phyloP scores from a whole-genome alignment of 176 grass and related monocot genomes.

The Typha latifolia region DNA sequence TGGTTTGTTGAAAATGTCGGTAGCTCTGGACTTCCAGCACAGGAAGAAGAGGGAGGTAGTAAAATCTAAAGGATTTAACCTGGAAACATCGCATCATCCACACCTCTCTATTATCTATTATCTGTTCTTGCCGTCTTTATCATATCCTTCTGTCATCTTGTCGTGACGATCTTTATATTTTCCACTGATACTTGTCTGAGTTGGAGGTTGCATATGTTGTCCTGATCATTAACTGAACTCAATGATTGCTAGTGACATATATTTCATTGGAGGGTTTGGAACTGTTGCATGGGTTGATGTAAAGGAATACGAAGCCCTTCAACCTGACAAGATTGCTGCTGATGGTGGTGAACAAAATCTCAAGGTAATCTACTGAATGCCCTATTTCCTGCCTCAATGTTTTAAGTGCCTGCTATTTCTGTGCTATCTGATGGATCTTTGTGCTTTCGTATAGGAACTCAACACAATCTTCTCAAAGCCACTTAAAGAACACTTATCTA shows the following conservation, averaged over 20 bases:
- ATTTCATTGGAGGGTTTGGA: slow-evolving; percentile 98
- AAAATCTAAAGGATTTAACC: no score
- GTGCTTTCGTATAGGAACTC: slow-evolving; percentile 44
- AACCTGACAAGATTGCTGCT: slow-evolving; percentile 92
- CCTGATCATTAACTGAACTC: neutral
- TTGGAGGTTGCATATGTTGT: neutral
- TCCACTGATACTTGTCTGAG: neutral
- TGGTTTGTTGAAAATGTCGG: no score
- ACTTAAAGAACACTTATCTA: slow-evolving; percentile 73
- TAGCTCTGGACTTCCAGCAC: no score
- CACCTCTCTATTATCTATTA: no score
- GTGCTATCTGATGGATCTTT: neutral
- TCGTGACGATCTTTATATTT: neutral
- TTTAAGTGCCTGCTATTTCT: neutral
- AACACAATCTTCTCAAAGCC: slow-evolving; percentile 93
- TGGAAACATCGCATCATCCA: no score
- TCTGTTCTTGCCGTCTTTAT: no score
- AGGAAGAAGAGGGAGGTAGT: no score
- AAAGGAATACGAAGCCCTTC: slow-evolving; percentile 70
- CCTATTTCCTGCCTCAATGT: neutral
- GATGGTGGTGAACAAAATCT: slow-evolving; percentile 80
- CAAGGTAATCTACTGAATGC: slow-evolving; percentile 41
- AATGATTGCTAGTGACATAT: slow-evolving; percentile 58
- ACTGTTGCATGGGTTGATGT: slow-evolving; percentile 97
- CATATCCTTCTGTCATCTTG: no score